phyloP scores from a whole-genome alignment of 2,329 filamentous ascomycete species.

The Arthrocladium fulminans region DNA sequence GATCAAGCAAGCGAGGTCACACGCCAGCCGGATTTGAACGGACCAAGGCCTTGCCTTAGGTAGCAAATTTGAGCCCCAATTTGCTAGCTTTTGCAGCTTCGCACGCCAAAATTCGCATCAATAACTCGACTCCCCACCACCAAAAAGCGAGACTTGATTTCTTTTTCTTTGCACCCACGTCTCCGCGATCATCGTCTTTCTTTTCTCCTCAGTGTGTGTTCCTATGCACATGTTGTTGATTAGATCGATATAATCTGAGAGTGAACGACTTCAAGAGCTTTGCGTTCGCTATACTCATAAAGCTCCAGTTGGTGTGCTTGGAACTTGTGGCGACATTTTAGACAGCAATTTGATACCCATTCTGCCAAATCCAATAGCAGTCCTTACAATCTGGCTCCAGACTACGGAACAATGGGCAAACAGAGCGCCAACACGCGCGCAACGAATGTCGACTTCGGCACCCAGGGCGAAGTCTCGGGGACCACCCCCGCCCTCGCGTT shows the following conservation, averaged over 20 bases:
- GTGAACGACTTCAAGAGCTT: conserved; percentile 52
- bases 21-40: not conserved
- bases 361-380: conserved; percentile 6
- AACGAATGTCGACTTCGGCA: conserved; percentile 17
- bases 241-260: conserved; percentile 17
- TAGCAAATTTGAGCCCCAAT: too few relatives aligned
- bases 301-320: conserved; percentile 29
- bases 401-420: conserved; percentile 15
- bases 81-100: too few relatives aligned
- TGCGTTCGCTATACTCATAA: conserved; percentile 45
- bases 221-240: not conserved
- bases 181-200: not conserved
- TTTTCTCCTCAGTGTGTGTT: not conserved
- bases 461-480: conserved; percentile 13
- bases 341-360: conserved; percentile 12
- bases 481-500: conserved; percentile 10
- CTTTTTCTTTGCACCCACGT: not conserved
- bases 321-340: conserved; percentile 24
- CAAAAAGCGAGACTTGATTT: not conserved
- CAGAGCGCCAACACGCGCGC: conserved; percentile 13
- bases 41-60: not conserved
- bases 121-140: not conserved
- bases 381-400: not conserved
- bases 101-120: not conserved
- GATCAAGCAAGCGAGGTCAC: too few relatives aligned